These are phyloP conservation scores for Ramularia collo-cygni DNA, from an alignment of 2,329 filamentous ascomycete species.

Conservation along the genomic window DNA sequence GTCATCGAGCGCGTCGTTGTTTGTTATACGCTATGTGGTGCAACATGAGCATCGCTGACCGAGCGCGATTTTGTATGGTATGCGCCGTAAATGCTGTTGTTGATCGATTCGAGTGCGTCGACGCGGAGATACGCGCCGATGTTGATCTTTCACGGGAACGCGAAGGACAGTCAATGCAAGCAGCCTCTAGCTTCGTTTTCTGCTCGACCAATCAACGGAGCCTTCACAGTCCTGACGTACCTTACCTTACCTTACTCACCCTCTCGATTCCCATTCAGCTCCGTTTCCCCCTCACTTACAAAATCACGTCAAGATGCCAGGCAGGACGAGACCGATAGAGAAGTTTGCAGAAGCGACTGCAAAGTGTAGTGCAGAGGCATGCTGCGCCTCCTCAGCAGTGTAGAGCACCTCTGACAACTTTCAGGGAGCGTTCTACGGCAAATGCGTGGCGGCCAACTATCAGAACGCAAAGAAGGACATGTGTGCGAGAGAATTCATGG, in stretches of 20 bases:
- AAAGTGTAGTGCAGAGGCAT: slow-evolving; percentile 60
- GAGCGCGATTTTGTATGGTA: slow-evolving; percentile 6
- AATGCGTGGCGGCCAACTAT: slow-evolving; percentile 86
- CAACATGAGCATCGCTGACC: too few relatives aligned
- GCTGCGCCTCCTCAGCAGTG: slow-evolving; percentile 8
- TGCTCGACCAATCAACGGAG: background rate
- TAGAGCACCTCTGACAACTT: slow-evolving; percentile 5
- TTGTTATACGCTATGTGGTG: slow-evolving; percentile 2
- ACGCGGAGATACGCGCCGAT: slow-evolving; percentile 5
- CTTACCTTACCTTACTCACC: background rate
- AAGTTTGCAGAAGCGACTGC: slow-evolving; percentile 60
- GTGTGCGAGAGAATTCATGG: slow-evolving; percentile 78
- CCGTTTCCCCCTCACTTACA: background rate
- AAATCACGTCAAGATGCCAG: slow-evolving; percentile 28
- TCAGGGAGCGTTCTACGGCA: slow-evolving; percentile 78
- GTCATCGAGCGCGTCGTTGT: slow-evolving; percentile 27
- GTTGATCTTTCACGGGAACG: too few relatives aligned
- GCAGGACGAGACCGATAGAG: slow-evolving; percentile 57
- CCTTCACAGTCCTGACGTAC: background rate
- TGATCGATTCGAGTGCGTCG: slow-evolving; percentile 4
- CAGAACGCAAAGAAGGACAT: slow-evolving; percentile 86
- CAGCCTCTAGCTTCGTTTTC: background rate
- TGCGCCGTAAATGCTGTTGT: slow-evolving; percentile 6
- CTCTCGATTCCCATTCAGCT: background rate
- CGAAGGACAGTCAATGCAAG: too few relatives aligned